phyloP scores from a whole-genome alignment of 148 eudicot species.

The Rhododendron molle region DNA sequence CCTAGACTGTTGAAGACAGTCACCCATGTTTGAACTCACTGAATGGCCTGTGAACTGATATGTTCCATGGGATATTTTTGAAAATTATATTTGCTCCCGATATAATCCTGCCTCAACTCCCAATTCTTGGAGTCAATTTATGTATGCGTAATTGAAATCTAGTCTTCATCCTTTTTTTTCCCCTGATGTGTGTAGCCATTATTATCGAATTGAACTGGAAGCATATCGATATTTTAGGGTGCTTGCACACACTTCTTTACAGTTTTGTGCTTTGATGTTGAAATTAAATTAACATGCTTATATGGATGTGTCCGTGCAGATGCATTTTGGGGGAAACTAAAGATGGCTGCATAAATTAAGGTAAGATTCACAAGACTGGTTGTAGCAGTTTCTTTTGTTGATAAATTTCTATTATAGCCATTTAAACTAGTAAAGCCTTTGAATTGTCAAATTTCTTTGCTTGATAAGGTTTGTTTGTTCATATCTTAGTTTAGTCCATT shows the following conservation, averaged over 20 bases:
- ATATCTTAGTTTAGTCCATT: neutral
- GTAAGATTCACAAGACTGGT: slow-evolving; percentile 13
- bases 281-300: neutral
- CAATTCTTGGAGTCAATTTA: too few species aligned
- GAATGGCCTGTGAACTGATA: too few species aligned
- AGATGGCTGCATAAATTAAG: slow-evolving; percentile 39
- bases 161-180: too few species aligned
- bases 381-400: neutral
- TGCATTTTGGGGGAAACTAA: slow-evolving; percentile 45
- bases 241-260: neutral
- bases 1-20: too few species aligned
- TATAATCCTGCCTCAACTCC: too few species aligned
- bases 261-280: neutral
- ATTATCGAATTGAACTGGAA: neutral
- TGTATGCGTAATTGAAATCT: too few species aligned
- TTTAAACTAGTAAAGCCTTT: neutral
- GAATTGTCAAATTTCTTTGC: neutral
- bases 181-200: too few species aligned
- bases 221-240: neutral
- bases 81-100: too few species aligned
- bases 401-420: neutral
- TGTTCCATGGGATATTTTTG: too few species aligned
- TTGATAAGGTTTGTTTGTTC: neutral
- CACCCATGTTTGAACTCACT: too few species aligned
- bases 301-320: slow-evolving; percentile 24